Evolutionary conservation across 2,329 filamentous ascomycete species (phyloP), one percentile per base, ranked within the genome.

Genomic region (Calonectria hongkongensis): DNA sequence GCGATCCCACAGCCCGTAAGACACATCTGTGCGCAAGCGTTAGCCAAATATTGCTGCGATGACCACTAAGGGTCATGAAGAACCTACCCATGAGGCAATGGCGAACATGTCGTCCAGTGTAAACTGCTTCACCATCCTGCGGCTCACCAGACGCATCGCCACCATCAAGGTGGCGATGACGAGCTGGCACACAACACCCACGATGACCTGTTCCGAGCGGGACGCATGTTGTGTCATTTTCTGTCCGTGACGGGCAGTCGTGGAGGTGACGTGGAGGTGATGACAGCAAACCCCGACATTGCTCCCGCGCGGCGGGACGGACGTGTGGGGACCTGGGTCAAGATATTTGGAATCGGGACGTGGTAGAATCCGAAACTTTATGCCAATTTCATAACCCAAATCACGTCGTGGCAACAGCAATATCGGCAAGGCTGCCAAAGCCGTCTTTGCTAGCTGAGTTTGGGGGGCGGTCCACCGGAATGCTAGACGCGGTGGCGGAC

Each of bases 101-200:
- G 76, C 68, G n/a, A 72, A 70, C 6, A 39, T n/a, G 9, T 78
- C 76, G 21, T 78, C 76, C 28, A 68, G 58, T 0, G 73, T 74
- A 18, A 69, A 27, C 2, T 58, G 4, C 0, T 56, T 58, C 6
- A 60, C 74, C 0, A 41, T 16, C 10, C 21, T 27, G 3, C 76
- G 76, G 62, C 67, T 77, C 65, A 65, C 66, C 0, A 77, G 9
- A 6, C 76, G 68, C 56, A 78, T 28, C 0, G 8, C 54, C 9
- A 78, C 56, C 41, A 74, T 67, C 7, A 71, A 10, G 9, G 66
- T 7, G 0, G 71, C 65, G 9, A 73, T 8, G 13, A 4, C n/a
- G 0, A 73, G 36, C 2, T 73, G 7, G 12, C 69, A 39, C 0
- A 66, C 36, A 2, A 64, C 68, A 6, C 54, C 54, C n/a, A 13